Conservation (phyloP, 2,329 filamentous ascomycete species). For the Acrocalymma vagum region DNA sequence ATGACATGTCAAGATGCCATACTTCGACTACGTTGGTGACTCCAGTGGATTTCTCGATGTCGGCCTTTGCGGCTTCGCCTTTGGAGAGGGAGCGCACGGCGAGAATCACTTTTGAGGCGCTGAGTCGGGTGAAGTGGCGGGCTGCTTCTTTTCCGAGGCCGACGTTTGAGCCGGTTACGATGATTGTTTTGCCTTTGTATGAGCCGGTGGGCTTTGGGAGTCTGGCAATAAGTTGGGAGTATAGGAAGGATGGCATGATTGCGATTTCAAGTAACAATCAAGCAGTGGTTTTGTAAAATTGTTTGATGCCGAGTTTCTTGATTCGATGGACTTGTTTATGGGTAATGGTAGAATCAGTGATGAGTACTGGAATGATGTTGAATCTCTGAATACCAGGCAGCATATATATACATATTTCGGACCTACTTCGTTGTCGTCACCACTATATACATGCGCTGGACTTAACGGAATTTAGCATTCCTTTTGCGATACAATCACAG, state of each 20-base stretch:
- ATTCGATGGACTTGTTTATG: too few species aligned
- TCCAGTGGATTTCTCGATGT: constrained; percentile 48
- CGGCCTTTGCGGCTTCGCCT: constrained; percentile 53
- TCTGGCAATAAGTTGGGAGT: constrained; percentile 50
- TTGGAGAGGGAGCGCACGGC: constrained; percentile 54
- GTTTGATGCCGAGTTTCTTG: too few species aligned
- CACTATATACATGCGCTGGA: too few species aligned
- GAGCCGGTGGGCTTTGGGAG: constrained; percentile 37
- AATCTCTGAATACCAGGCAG: too few species aligned
- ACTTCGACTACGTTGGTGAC: constrained; percentile 50
- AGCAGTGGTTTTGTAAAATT: too few species aligned
- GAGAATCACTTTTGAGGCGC: constrained; percentile 54
- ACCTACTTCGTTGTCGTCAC: too few species aligned
- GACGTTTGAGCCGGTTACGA: constrained; percentile 59
- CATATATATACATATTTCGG: too few species aligned
- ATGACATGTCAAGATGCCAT: constrained; percentile 55
- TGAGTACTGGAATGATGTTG: too few species aligned
- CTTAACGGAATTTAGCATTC: too few species aligned
- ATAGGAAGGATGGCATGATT: constrained; percentile 49
- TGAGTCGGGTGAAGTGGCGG: constrained; percentile 51
- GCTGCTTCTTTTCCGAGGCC: constrained; percentile 59
- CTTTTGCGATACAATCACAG: too few species aligned
- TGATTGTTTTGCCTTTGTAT: constrained; percentile 48
- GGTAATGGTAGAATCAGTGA: too few species aligned
- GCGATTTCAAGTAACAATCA: too few species aligned